Conservation (phyloP, 805 yeast species). For the Pichia sporocuriosa region DNA sequence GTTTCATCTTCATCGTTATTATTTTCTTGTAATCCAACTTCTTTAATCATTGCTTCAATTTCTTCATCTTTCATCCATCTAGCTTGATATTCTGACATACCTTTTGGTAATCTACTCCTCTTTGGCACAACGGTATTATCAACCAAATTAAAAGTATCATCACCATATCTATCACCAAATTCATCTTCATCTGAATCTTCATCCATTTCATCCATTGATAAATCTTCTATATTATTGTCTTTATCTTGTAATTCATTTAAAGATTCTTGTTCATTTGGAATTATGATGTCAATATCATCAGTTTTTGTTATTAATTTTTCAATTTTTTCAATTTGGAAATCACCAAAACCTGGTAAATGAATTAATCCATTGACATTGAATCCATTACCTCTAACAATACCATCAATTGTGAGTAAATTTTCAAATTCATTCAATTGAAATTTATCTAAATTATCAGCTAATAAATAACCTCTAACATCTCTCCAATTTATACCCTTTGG, state of each 20-base stretch:
- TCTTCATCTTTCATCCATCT: constrained; percentile 68
- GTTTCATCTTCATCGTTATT: constrained; percentile 30
- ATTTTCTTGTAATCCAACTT: constrained; percentile 31
- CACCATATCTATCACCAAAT: constrained; percentile 17
- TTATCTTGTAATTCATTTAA: constrained; percentile 5
- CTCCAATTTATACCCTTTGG: constrained; percentile 89
- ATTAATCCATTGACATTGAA: constrained; percentile 71
- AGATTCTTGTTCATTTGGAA: constrained; percentile 28
- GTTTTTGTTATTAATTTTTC: constrained; percentile 41
- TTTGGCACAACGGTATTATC: constrained; percentile 10
- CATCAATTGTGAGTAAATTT: constrained; percentile 56
- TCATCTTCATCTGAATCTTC: constrained; percentile 34
- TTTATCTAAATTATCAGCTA: constrained; percentile 55
- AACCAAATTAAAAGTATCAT: constrained; percentile 20
- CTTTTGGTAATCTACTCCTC: constrained; percentile 49
- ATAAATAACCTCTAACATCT: constrained; percentile 81
- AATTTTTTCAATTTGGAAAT: constrained; percentile 66
- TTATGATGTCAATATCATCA: constrained; percentile 24
- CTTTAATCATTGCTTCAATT: constrained; percentile 33
- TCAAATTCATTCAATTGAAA: constrained; percentile 23
- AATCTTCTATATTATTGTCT: constrained; percentile 54
- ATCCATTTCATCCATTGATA: constrained; percentile 40
- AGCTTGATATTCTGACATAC: constrained; percentile 72
- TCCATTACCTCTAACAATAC: constrained; percentile 82
- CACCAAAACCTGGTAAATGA: constrained; percentile 88